Evolutionary conservation across 805 yeast species (phyloP).

Genomic region (Schwanniomyces vanrijiae): DNA sequence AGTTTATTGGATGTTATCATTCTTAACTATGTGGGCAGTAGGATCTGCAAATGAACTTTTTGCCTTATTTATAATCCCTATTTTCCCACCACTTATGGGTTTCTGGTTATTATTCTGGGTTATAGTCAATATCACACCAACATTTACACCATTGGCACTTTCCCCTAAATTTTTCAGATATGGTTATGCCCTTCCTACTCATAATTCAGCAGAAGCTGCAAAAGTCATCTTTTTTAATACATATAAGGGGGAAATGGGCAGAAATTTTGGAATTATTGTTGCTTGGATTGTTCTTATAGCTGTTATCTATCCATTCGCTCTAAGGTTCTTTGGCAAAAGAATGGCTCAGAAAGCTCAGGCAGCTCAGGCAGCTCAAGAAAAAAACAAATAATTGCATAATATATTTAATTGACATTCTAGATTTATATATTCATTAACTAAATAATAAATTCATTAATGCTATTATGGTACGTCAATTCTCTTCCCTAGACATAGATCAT

Average conservation of each 20-base stretch:
- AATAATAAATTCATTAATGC: not conserved
- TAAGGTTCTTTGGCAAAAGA: slow-evolving; percentile 39
- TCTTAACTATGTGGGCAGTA: slow-evolving; percentile 69
- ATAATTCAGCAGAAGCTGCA: slow-evolving; percentile 60
- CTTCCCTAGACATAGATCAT: not conserved
- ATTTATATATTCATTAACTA: not conserved
- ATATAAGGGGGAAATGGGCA: slow-evolving; percentile 56
- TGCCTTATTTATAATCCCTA: slow-evolving; percentile 49
- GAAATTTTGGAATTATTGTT: slow-evolving; percentile 57
- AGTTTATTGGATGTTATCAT: slow-evolving; percentile 70
- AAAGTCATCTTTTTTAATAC: slow-evolving; percentile 60
- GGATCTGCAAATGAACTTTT: slow-evolving; percentile 74
- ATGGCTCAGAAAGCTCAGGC: slow-evolving; percentile 28
- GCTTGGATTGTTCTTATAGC: slow-evolving; percentile 62
- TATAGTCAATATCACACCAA: slow-evolving; percentile 64
- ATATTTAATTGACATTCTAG: not conserved
- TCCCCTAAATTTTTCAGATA: slow-evolving; percentile 30
- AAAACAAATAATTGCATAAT: not conserved
- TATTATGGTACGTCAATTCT: not conserved
- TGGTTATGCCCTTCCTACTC: slow-evolving; percentile 55
- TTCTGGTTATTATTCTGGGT: slow-evolving; percentile 76
- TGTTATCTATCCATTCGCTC: slow-evolving; percentile 41
- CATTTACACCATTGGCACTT: slow-evolving; percentile 46
- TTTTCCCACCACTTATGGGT: slow-evolving; percentile 64
- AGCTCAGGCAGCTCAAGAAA: slow-evolving; percentile 13